Conservation (phyloP, 805 yeast genomes). For the Suhomyces vadensis region DNA sequence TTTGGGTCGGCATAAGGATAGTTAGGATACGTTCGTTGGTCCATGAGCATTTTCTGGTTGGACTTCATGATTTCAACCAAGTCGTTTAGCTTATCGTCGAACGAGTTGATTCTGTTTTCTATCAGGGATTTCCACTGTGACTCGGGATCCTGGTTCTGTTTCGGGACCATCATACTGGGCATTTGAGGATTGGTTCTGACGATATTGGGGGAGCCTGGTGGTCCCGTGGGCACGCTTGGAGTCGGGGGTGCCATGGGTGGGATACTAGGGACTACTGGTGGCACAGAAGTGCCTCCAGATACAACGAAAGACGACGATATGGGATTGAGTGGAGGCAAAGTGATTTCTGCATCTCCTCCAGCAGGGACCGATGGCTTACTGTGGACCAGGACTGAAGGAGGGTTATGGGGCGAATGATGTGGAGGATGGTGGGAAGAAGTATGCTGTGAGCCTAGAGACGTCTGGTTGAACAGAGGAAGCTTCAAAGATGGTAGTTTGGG, state of each 20-base stretch:
- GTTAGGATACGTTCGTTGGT: conserved; percentile 4
- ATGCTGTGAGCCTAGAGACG: not conserved
- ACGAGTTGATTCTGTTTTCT: conserved; percentile 35
- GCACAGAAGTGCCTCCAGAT: not conserved
- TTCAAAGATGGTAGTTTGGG: conserved; percentile 49
- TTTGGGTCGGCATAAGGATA: not conserved
- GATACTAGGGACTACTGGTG: not conserved
- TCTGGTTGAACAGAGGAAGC: conserved; percentile 8
- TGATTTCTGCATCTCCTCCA: not conserved
- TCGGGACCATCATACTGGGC: conserved; percentile 2
- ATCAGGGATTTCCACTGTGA: conserved; percentile 35
- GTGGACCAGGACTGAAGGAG: too few relatives aligned
- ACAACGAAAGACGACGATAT: not conserved
- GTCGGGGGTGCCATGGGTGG: not conserved
- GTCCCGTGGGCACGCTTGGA: conserved; percentile 3
- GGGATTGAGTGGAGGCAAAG: conserved; percentile 4
- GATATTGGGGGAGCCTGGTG: not conserved
- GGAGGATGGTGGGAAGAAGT: not conserved
- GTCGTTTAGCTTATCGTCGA: conserved; percentile 40
- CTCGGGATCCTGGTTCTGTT: conserved; percentile 12
- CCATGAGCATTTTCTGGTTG: conserved; percentile 32
- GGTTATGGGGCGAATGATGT: not conserved
- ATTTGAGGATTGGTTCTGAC: not conserved
- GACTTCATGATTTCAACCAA: conserved; percentile 35
- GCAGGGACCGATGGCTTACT: not conserved